Conservation (phyloP, 2,329 filamentous ascomycete species). For the Sarocladium oryzae region DNA sequence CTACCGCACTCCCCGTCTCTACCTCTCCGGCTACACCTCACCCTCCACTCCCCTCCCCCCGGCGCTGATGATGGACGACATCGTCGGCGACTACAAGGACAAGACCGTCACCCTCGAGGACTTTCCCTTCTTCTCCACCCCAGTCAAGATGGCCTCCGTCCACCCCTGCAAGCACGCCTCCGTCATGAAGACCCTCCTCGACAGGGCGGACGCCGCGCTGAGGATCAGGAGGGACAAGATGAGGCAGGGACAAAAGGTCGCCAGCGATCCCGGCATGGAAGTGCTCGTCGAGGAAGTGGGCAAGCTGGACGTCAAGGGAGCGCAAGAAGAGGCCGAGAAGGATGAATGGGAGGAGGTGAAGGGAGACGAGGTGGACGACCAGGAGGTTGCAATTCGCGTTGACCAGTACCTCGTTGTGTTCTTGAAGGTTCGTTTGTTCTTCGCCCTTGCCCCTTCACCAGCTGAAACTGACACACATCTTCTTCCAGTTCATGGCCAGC, state of each 20-base stretch:
- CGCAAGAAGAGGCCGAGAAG: slow-evolving; percentile 34
- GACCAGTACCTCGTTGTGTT: slow-evolving; percentile 86
- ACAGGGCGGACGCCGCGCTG: slow-evolving; percentile 87
- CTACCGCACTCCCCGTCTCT: slow-evolving; percentile 92
- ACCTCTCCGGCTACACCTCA: slow-evolving; percentile 82
- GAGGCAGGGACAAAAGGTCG: slow-evolving; percentile 46
- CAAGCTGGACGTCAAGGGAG: slow-evolving; percentile 51
- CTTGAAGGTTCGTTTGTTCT: slow-evolving; percentile 57
- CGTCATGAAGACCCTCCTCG: slow-evolving; percentile 96
- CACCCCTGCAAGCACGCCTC: slow-evolving; percentile 96
- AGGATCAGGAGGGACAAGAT: slow-evolving; percentile 83
- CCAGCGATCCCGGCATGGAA: slow-evolving; percentile 57
- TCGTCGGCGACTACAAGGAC: slow-evolving; percentile 93
- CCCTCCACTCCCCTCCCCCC: slow-evolving; percentile 76
- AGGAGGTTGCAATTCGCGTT: slow-evolving; percentile 74
- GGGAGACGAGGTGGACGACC: slow-evolving; percentile 56
- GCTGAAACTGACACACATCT: slow-evolving; percentile 17
- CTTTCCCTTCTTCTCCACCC: slow-evolving; percentile 88
- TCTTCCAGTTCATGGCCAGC: slow-evolving; percentile 63
- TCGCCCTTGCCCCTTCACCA: neutral
- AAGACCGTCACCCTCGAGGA: slow-evolving; percentile 98
- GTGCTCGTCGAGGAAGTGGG: slow-evolving; percentile 78
- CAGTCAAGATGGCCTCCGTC: slow-evolving; percentile 91
- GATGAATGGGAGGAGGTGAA: slow-evolving; percentile 62
- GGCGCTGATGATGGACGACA: slow-evolving; percentile 90